Evolutionary conservation across 2,329 filamentous ascomycete species (phyloP), one percentile per base, ranked within the genome.

Genomic region (Penicillium brasilianum): DNA sequence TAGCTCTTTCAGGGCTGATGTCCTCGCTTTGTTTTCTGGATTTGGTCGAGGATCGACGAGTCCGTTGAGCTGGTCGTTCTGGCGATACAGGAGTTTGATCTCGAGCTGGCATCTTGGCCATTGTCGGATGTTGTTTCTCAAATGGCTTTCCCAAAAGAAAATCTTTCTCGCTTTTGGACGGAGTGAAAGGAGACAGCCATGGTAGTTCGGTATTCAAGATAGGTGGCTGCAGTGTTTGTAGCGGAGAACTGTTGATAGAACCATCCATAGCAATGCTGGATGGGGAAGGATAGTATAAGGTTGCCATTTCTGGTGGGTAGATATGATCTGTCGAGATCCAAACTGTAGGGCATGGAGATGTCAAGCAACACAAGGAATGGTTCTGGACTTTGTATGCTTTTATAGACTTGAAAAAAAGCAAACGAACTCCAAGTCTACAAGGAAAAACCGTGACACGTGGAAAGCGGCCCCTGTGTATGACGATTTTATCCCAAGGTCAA

Each of bases 1-100:
- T 64, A 10, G 66, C 63, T 6, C 65, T 53, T 16, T 61, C 57
- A 2, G 61, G 58, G 28, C 53, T 64, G 34, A 61, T 28, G 11
- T 53, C 49, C 10, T 61, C 53, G 20, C 18, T 16, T 30, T 1
- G 16, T 34, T 34, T 36, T 16, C 8, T 32, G 8, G 56, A 34
- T 11, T 43, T 32, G 4, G 54, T 41, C 25, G 51, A 54, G 25
- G 34, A 48, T 58, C 46, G 44, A 9, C 57, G 55, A 18, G 30
- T 36, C 13, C 37, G 51, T 37, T 36, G 37, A 25, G 36, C 25
- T 50, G 44, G 18, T n/a, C 11, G 30, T 6, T 22, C 18, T 53
- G 37, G 37, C 13, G 20, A 14, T 10, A 14, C 22, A 6, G 39
- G n/a, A 8, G 57, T 11, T 32, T 30, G 14, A 16, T 25, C 30